Conservation (phyloP, 257 asterid species). For the Jacaranda copaia region DNA sequence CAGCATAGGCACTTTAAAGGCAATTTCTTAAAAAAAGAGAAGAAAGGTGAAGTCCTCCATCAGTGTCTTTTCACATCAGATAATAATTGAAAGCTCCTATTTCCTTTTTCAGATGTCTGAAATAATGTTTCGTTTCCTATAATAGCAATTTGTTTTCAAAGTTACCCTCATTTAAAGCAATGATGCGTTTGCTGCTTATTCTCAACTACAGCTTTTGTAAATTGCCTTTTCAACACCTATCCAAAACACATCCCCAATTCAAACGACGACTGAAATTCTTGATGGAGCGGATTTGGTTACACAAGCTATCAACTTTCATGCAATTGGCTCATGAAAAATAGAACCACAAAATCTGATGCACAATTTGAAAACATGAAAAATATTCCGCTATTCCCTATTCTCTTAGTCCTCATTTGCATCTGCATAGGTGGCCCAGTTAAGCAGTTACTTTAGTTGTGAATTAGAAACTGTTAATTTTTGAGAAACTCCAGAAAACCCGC, state of each 20-base stretch:
- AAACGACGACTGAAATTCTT: background rate
- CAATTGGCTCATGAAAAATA: conserved; percentile 22
- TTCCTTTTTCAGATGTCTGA: background rate
- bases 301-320: conserved; percentile 9
- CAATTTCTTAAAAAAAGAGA: too few species aligned
- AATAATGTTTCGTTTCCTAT: background rate
- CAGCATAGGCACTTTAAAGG: too few species aligned
- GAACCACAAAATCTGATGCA: conserved; percentile 18
- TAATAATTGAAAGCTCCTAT: background rate
- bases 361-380: background rate
- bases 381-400: background rate
- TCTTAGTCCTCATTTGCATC: conserved; percentile 35
- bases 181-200: too few species aligned
- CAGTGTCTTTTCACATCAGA: too few species aligned
- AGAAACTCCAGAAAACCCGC: background rate
- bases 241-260: background rate
- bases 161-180: background rate
- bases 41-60: too few species aligned
- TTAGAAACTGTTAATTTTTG: background rate
- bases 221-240: background rate
- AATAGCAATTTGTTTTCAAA: conserved; percentile 17
- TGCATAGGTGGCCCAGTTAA: conserved; percentile 12
- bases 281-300: background rate
- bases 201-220: background rate
- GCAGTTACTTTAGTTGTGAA: conserved; percentile 20